A percentile compares a stretch with the other conserved stretches of the same genome.
Evolutionary conservation across 768 basidiomycete species (phyloP).

Genomic region (Dictyophora rubrovolvata): DNA sequence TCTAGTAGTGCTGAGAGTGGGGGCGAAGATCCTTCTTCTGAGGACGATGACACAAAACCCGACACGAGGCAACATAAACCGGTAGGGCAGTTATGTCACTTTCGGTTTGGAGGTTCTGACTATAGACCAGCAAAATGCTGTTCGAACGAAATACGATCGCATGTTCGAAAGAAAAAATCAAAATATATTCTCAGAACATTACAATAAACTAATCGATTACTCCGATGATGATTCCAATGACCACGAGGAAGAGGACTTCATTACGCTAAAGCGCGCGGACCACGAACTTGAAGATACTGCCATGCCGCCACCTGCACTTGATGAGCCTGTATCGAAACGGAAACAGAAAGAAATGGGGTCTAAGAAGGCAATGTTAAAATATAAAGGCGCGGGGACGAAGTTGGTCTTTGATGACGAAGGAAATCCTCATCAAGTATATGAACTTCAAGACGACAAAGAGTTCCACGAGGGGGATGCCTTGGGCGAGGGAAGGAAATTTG

Average conservation of each 20-base stretch:
- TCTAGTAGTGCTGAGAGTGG: constrained; percentile 11
- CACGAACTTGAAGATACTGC: constrained; percentile 51
- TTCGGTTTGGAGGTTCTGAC: too few relatives aligned
- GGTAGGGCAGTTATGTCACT: background rate
- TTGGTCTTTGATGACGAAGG: constrained; percentile 89
- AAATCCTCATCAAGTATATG: constrained; percentile 68
- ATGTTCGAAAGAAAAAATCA: constrained; percentile 98
- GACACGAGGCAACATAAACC: constrained; percentile 17
- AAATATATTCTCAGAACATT: constrained; percentile 82
- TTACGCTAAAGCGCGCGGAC: constrained; percentile 85
- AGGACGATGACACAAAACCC: constrained; percentile 22
- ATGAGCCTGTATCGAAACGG: constrained; percentile 69
- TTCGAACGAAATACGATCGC: constrained; percentile 90
- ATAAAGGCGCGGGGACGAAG: constrained; percentile 53
- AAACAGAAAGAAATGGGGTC: constrained; percentile 67
- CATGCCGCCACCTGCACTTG: constrained; percentile 24
- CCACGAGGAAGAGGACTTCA: constrained; percentile 67
- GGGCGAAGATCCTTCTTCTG: constrained; percentile 13
- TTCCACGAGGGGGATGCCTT: constrained; percentile 49
- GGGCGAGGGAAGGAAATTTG: constrained; percentile 59
- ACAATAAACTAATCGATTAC: constrained; percentile 77
- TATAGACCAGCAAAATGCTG: constrained; percentile 18
- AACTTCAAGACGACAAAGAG: constrained; percentile 65
- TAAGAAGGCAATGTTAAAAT: constrained; percentile 60
- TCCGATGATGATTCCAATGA: constrained; percentile 32